Percentiles rank a stretch among this genome's conserved stretches.
phyloP scores from a whole-genome alignment of 2,329 filamentous ascomycete genomes.

The Sporothrix pallida region DNA sequence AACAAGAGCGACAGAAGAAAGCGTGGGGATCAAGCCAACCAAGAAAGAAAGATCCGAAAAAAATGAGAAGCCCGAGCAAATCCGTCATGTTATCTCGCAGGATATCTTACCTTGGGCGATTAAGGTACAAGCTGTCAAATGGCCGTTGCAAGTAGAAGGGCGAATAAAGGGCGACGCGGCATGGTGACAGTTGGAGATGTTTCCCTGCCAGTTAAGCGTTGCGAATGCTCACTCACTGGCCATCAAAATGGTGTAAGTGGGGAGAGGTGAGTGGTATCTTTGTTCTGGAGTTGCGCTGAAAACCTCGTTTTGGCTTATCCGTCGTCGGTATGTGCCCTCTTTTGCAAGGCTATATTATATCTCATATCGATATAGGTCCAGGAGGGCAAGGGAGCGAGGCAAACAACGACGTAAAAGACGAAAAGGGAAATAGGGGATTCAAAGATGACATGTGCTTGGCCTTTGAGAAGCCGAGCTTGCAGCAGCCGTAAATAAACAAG shows the following conservation, averaged over 20 bases:
- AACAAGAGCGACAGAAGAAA: neutral
- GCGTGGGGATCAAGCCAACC: neutral
- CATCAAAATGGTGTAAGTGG: slow-evolving; percentile 31
- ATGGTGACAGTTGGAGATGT: slow-evolving; percentile 16
- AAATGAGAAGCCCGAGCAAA: neutral
- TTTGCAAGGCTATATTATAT: slow-evolving; percentile 25
- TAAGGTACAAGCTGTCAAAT: neutral
- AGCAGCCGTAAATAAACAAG: neutral
- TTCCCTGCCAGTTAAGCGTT: slow-evolving; percentile 25
- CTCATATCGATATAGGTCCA: slow-evolving; percentile 13
- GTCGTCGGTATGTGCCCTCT: slow-evolving; percentile 1
- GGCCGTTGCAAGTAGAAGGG: neutral
- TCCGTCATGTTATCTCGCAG: neutral
- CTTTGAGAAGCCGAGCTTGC: neutral
- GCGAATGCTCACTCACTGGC: neutral
- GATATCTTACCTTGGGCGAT: neutral
- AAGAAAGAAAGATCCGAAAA: neutral
- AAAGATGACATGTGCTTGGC: neutral
- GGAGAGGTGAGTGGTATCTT: slow-evolving; percentile 25
- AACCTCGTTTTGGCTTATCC: neutral
- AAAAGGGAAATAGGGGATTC: slow-evolving; percentile 14
- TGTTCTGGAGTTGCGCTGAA: slow-evolving; percentile 2
- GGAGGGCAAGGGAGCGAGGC: neutral
- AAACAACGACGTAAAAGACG: slow-evolving; percentile 15
- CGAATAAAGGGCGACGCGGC: neutral